Base-by-base conservation (phyloP, 2,329 filamentous ascomycete species). In the Aphanoascus verrucosus region DNA sequence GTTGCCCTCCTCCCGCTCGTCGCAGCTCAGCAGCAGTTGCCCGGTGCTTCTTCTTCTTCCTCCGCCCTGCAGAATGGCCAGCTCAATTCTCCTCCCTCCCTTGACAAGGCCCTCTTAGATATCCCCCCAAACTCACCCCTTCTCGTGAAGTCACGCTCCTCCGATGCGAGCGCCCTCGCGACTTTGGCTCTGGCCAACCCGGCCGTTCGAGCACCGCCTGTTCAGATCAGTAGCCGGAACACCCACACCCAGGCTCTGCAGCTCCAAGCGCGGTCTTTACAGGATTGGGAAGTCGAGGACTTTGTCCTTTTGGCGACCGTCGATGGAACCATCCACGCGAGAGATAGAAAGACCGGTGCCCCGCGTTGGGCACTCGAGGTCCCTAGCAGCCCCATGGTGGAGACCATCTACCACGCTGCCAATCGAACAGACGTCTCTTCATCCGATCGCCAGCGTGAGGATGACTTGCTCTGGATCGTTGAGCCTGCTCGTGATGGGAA, bases 251-350 rank as follows among this genome's bases (percentile, higher is more conserved):
- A 86, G 72, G 80, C 85, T 76, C 84, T 86, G 86, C 86, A 84
- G 84, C 85, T 87, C 69, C 78, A 79, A 85, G 91, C 89, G 90
- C 90, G 91, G 83, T 94, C 85, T 79, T 79, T 97, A 81, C 85
- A 90, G 81, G 91, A 96, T 76, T 97, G 91, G 91, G 88, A 96
- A 86, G 90, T 96, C 75, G 91, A 97, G 87, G 90, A 97, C 78
- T 94, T 96, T 81, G 87, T 97, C 76, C 88, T 98, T 78, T 79
- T 98, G 86, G 91, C 93, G 87, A 97, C 93, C 81, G 87, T 97
- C 82, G 90, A 97, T 78, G 93, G 93, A 78, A 87, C 88, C 69
- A 82, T 97, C 65, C 87, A 95, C 74, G 90, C 91, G 69, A 83
- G 83, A 70, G 88, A 96, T 74, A 82, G 93, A 64, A 86, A 84